phyloP scores from a whole-genome alignment of 2,329 filamentous ascomycete genomes.

The Diaporthe vaccinii region DNA sequence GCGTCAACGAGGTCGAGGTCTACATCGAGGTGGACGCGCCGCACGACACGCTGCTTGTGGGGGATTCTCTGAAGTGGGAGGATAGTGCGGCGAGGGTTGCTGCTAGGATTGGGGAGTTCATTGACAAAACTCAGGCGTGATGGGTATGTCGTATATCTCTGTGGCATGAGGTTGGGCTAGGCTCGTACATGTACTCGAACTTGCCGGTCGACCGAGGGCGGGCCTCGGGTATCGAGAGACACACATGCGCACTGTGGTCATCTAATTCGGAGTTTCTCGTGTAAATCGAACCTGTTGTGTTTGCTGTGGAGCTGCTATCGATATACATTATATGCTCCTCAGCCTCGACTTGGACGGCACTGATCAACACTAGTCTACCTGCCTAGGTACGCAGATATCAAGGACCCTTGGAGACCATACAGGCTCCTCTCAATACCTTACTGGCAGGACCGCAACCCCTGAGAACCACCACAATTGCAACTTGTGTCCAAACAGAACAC shows the following conservation, averaged over 20 bases:
- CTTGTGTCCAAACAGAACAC: not conserved
- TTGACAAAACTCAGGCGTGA: not conserved
- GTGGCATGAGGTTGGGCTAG: not conserved
- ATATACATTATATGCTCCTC: not conserved
- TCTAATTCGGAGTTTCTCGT: too few relatives aligned
- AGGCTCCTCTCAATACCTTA: not conserved
- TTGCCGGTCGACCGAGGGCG: not conserved
- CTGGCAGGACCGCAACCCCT: too few relatives aligned
- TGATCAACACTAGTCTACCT: not conserved
- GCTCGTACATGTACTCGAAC: not conserved
- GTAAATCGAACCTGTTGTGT: not conserved
- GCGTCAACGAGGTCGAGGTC: slow-evolving; percentile 53
- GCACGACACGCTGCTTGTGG: slow-evolving; percentile 59
- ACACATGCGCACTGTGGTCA: not conserved
- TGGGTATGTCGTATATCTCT: not conserved
- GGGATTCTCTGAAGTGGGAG: slow-evolving; percentile 55
- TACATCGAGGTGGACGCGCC: slow-evolving; percentile 54
- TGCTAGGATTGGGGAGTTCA: slow-evolving; percentile 30
- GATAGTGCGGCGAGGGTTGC: slow-evolving; percentile 38
- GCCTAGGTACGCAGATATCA: too few relatives aligned
- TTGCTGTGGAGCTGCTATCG: not conserved
- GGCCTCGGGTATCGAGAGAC: not conserved
- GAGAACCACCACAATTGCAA: not conserved
- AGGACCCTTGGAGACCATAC: not conserved
- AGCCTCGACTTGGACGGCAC: not conserved